Percentiles rank a stretch among this genome's conserved stretches.
These are phyloP conservation scores for Cryptosporidium meleagridis DNA, from an alignment of 169 alveolate species.

Conservation along the genomic window DNA sequence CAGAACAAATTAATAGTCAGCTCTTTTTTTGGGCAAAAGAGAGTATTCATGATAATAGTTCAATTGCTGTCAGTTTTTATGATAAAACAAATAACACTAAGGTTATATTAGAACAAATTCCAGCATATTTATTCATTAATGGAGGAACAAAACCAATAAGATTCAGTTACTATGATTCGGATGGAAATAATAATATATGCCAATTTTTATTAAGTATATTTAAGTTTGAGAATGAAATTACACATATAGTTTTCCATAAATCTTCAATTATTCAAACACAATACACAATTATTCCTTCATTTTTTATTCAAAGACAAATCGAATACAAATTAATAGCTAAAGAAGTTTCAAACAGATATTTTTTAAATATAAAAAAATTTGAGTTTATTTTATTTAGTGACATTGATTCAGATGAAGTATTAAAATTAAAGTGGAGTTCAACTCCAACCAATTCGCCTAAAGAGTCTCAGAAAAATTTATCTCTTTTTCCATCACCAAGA, in stretches of 20 bases:
- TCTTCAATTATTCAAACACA: background rate
- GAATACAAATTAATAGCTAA: background rate
- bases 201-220: background rate
- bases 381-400: background rate
- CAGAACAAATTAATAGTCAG: background rate
- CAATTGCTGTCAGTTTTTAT: background rate
- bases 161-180: conserved; percentile 1
- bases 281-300: background rate
- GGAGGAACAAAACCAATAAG: background rate
- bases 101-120: background rate
- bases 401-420: background rate
- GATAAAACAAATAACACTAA: background rate
- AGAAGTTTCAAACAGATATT: background rate
- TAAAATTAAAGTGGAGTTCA: background rate
- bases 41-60: background rate
- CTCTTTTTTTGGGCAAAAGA: conserved; percentile 47
- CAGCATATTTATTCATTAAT: background rate
- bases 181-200: background rate
- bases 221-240: background rate
- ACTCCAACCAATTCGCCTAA: background rate
- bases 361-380: background rate
- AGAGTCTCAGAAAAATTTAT: background rate
- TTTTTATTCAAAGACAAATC: background rate
- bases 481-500: background rate
- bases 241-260: conserved; percentile 13